Evolutionary conservation across 2,329 filamentous ascomycete species (phyloP).

Genomic region (Penicillium hesseltinei): DNA sequence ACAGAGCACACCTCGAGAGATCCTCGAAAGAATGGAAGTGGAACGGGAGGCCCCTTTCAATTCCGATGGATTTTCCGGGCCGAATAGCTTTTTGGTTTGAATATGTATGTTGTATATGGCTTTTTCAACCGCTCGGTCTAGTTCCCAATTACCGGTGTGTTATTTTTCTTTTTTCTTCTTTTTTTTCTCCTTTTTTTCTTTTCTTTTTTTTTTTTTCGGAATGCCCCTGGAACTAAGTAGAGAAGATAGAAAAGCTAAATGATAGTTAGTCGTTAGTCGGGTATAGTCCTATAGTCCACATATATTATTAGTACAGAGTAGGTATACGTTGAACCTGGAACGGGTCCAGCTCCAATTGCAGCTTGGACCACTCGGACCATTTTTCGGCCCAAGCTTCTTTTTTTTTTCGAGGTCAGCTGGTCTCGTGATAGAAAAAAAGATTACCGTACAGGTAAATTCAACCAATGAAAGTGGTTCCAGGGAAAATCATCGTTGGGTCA

Average conservation of each 20-base stretch:
- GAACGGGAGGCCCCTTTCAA: conserved; percentile 9
- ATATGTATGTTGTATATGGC: neutral
- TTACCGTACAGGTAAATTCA: neutral
- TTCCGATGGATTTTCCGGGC: conserved; percentile 3
- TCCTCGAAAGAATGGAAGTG: conserved; percentile 5
- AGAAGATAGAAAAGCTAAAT: neutral
- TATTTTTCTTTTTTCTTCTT: neutral
- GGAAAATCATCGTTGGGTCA: conserved; percentile 42
- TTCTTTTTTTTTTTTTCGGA: neutral
- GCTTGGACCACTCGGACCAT: conserved; percentile 12
- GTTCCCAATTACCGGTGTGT: conserved; percentile 4
- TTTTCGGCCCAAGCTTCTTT: conserved; percentile 22
- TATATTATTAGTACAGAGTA: no score
- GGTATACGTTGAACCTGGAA: neutral
- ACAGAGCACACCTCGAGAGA: neutral
- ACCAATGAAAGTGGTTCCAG: conserved; percentile 31
- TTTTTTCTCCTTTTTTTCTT: no score
- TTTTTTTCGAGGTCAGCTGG: conserved; percentile 22
- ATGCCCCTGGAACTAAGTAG: neutral
- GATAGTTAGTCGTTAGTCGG: neutral
- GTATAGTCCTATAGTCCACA: neutral
- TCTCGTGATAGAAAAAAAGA: conserved; percentile 19
- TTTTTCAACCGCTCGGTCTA: neutral
- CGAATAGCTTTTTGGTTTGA: neutral
- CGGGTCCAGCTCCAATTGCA: conserved; percentile 12